Percentiles rank a stretch among this genome's conserved stretches.
phyloP scores from a whole-genome alignment of 73 alveolate genomes.

The Paramecium tetraurelia region DNA sequence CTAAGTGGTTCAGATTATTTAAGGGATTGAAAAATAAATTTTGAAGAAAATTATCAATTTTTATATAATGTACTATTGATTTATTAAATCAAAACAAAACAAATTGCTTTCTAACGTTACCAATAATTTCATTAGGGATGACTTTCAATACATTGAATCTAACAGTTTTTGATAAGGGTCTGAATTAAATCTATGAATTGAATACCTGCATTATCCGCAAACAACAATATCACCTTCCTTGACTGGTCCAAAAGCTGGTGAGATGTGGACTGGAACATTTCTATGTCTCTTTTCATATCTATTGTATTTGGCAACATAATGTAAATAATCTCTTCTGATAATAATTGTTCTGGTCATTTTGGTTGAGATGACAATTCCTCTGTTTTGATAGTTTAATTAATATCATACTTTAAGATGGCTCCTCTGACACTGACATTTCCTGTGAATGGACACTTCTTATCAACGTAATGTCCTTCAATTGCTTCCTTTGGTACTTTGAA shows the following conservation, averaged over 20 bases:
- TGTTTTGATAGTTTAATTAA: not conserved
- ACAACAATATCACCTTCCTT: conserved; percentile 98
- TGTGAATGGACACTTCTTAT: conserved; percentile 99
- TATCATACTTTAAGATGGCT: conserved; percentile 80
- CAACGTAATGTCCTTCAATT: conserved; percentile 88
- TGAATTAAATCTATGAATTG: not conserved
- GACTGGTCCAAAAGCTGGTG: conserved; percentile 88
- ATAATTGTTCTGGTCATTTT: conserved; percentile 98
- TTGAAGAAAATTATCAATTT: not conserved
- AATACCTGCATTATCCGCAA: conserved; percentile 97
- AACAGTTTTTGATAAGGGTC: conserved; percentile 98
- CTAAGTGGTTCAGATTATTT: conserved; percentile 12
- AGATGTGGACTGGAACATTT: conserved; percentile 90
- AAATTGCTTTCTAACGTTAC: conserved; percentile 96
- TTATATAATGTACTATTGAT: not conserved
- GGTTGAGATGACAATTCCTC: conserved; percentile 96
- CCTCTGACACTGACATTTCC: conserved; percentile 94
- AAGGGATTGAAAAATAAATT: not conserved
- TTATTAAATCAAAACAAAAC: conserved; percentile 65
- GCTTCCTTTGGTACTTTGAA: conserved; percentile 97
- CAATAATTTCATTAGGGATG: conserved; percentile 89
- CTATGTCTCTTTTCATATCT: conserved; percentile 96
- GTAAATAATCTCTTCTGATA: conserved; percentile 98
- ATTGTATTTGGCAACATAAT: conserved; percentile 94
- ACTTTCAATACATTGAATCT: conserved; percentile 98